Base-by-base conservation (phyloP, 2,329 filamentous ascomycete genomes). In the Fusarium scirpi region DNA sequence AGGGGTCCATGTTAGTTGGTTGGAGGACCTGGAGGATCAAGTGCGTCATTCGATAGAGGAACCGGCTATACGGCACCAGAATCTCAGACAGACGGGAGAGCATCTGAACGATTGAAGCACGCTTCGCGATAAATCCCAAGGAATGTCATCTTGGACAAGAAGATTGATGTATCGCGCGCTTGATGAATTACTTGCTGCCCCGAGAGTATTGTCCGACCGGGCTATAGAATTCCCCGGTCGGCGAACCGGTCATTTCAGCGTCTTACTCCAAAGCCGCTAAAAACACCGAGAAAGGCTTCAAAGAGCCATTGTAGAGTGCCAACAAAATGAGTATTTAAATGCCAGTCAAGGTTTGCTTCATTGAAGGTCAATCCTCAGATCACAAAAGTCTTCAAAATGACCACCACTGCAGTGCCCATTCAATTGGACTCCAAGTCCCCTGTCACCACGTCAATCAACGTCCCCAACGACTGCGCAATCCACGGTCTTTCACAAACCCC, bases 401-500 rank as follows among this genome's bases (percentile, higher is more conserved):
- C 45, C 25, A 48, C 13, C 40, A n/a, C 34, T 12, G 18, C 18
- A 40, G 7, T 8, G 15, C 32, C 49, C 2, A 29, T 41, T 29
- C 25, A 40, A 7, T 9, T 25, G 2, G 44, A 58, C 15, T 22
- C 38, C 20, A 49, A 49, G 25, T 13, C 38, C 18, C 27, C 46
- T 18, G 18, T 11, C 12, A 12, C 13, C 9, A 7, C 15, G 30
- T 48, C 59, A n/a, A 34, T 49, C 22, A 29, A n/a, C 60, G 15
- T 34, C 32, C 15, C 60, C 40, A 46, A 58, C 4, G 22, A 60
- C 8, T 69, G 66, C 12, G 24, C 25, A 25, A 34, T 58, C 20
- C 56, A 70, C 6, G 51, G 40, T 13, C n/a, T 46, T 8, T 65
- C 56, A 4, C 38, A 44, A 8, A 70, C 67, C 20, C 66, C 67